phyloP scores from a whole-genome alignment of 2,329 filamentous ascomycete genomes.

The Lecanicillium sp. region DNA sequence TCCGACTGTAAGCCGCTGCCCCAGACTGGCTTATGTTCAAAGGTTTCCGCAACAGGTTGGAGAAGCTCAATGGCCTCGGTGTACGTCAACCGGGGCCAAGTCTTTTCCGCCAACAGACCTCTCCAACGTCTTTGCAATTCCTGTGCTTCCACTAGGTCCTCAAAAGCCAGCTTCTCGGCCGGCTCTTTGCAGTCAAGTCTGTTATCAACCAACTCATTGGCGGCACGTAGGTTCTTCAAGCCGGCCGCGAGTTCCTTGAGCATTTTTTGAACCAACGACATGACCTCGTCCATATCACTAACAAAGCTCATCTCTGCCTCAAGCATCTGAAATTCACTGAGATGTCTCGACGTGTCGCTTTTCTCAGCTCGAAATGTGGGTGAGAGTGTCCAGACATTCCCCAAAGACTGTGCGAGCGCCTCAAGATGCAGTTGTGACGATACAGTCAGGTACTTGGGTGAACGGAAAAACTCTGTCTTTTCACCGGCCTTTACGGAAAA shows the following conservation, averaged over 20 bases:
- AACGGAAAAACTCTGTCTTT: conserved; percentile 60
- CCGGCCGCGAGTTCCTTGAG: conserved; percentile 45
- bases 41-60: conserved; percentile 50
- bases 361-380: conserved; percentile 91
- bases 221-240: conserved; percentile 32
- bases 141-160: conserved; percentile 31
- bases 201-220: conserved; percentile 34
- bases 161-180: conserved; percentile 33
- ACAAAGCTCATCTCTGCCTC: conserved; percentile 85
- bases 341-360: conserved; percentile 85
- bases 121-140: conserved; percentile 64
- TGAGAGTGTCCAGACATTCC: conserved; percentile 87
- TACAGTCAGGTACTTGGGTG: conserved; percentile 90
- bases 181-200: conserved; percentile 26
- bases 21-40: conserved; percentile 64
- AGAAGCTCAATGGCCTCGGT: conserved; percentile 66
- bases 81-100: conserved; percentile 82
- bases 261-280: conserved; percentile 74
- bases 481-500: conserved; percentile 60
- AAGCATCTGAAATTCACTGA: conserved; percentile 98
- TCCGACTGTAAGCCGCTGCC: conserved; percentile 74
- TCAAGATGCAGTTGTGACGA: conserved; percentile 93
- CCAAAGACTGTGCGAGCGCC: conserved; percentile 78
- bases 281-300: conserved; percentile 60
- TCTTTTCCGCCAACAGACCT: conserved; percentile 43